Base-by-base conservation (phyloP, 257 asterid genomes). In the Nicotiana paniculata region DNA sequence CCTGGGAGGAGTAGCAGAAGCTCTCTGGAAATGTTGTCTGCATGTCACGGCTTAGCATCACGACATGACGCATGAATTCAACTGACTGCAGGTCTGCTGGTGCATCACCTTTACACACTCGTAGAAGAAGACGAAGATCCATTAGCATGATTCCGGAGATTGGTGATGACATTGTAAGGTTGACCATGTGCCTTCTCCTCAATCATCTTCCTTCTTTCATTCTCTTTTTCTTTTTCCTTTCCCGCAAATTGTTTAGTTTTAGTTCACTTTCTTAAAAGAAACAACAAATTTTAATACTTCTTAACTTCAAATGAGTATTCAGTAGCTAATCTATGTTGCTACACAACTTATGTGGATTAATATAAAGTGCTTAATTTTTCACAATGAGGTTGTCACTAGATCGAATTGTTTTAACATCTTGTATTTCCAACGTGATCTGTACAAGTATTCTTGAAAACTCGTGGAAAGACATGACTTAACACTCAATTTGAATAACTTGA, bases 101-200 rank as follows among this genome's bases (percentile, higher is more conserved):
- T 77, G 91, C 98, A 82, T 95, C 98, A 85, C 97, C 98, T n/a
- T 66, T 88, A 77, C 91, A 89, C 83, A 82, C 94, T 62, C 90
- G 92, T 84, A 93, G 98, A 87, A 91, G 97, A 88, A 90, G 97
- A 85, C 88, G 95, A 26, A 94, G 93, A 5, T 88, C 95, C 85
- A 81, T 89, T 79, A 93, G 98, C 90, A 84, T 95, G 94, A 85
- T 92, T 88, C 98, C 98, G 9, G 98, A 95, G 92, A 93, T 95
- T 85, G 94, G 98, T 69, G 98, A 95, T 82, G 97, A 95, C 85
- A 92, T 91, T 82, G 98, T 92, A 83, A 95, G 97, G 98, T 95
- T 86, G 91, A 86, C 79, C 78, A 65, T 68, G 77, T 37, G 76
- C 77, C 80, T 69, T 81, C 83, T 85, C 82, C 79, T 77, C 39